phyloP scores from a whole-genome alignment of 2,329 filamentous ascomycete genomes.

The Colletotrichum liriopes region DNA sequence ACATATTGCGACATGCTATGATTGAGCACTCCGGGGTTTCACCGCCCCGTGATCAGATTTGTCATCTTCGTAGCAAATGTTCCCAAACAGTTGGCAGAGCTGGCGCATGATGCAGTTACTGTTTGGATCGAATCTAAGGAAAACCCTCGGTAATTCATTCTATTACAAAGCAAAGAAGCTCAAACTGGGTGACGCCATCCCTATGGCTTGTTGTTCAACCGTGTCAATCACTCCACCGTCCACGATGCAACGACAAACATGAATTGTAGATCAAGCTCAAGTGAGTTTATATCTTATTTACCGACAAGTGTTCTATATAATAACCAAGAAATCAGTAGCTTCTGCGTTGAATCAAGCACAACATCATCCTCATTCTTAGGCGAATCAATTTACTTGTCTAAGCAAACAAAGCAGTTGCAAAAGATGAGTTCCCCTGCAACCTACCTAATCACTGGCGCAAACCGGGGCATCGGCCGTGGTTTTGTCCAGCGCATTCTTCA shows the following conservation, averaged over 20 bases:
- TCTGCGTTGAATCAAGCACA: neutral
- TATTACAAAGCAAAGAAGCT: too few relatives aligned
- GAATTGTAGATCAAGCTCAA: neutral
- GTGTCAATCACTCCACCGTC: neutral
- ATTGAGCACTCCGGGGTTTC: neutral
- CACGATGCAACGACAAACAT: neutral
- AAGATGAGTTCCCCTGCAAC: constrained; percentile 50
- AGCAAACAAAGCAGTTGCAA: neutral
- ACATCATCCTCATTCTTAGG: neutral
- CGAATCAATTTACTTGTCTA: neutral
- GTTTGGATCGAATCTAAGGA: too few relatives aligned
- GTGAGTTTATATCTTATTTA: neutral
- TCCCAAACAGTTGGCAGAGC: neutral
- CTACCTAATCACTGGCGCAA: constrained; percentile 56
- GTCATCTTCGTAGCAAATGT: neutral
- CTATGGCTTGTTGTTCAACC: neutral
- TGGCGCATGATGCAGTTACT: too few relatives aligned
- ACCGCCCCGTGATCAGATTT: neutral
- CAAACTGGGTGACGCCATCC: neutral
- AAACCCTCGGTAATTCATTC: too few relatives aligned
- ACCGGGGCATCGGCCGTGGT: constrained; percentile 55
- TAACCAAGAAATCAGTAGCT: neutral
- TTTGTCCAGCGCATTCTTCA: constrained; percentile 56
- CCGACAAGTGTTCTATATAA: neutral
- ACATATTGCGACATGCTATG: neutral